A percentile compares a stretch with the other conserved stretches of the same genome.
phyloP scores from a whole-genome alignment of 306 rosid genomes.

The Inga leiocalycina region DNA sequence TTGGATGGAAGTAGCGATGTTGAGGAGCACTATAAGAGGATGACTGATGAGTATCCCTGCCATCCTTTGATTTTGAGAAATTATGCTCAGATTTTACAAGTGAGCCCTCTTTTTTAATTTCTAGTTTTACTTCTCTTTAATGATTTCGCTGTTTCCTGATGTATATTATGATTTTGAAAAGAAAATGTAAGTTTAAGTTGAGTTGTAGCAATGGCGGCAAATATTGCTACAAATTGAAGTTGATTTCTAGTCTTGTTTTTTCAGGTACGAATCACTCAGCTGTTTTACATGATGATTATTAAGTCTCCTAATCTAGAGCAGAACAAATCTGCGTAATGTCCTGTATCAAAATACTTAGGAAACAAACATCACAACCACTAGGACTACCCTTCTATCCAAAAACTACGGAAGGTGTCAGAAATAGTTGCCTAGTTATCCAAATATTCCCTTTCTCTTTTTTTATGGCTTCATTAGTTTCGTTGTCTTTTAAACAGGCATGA shows the following conservation, averaged over 20 bases:
- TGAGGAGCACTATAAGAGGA: conserved; percentile 58
- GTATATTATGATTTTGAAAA: not conserved
- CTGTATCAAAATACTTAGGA: not conserved
- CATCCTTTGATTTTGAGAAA: conserved; percentile 71
- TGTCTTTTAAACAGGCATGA: not conserved
- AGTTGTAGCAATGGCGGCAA: not conserved
- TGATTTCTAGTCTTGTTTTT: not conserved
- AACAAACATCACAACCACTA: not conserved
- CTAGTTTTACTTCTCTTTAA: not conserved
- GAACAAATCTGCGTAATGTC: not conserved
- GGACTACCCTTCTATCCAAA: not conserved
- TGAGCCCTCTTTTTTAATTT: conserved; percentile 28
- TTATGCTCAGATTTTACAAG: conserved; percentile 70
- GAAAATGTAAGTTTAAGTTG: conserved; percentile 4
- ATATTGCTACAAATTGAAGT: not conserved
- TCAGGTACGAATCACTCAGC: not conserved
- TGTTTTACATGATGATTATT: not conserved
- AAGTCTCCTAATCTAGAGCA: not conserved
- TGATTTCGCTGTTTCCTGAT: not conserved
- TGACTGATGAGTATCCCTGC: conserved; percentile 60
- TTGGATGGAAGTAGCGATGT: conserved; percentile 46
- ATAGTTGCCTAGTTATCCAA: not conserved
- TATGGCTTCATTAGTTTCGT: not conserved
- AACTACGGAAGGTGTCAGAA: not conserved
- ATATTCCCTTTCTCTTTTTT: not conserved